phyloP scores from a whole-genome alignment of 257 asterid genomes.

The Przewalskia tangutica region DNA sequence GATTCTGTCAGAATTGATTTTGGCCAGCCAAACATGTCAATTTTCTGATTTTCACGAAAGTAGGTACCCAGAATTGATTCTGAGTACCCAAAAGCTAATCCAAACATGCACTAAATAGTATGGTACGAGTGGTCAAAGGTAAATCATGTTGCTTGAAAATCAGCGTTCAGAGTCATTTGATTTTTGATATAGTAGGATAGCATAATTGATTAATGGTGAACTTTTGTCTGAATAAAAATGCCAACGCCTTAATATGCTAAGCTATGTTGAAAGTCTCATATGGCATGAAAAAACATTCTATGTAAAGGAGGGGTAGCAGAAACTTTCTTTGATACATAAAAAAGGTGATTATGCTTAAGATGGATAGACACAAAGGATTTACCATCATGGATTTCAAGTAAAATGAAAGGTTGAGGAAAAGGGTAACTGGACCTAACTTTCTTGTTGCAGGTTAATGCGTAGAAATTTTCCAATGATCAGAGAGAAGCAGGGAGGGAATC shows the following conservation, averaged over 20 bases:
- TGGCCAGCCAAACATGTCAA: no score
- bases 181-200: neutral
- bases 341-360: neutral
- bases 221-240: no score
- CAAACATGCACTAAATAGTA: no score
- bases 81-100: no score
- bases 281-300: neutral
- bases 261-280: neutral
- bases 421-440: neutral
- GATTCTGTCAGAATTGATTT: no score
- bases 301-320: neutral
- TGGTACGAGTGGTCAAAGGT: neutral
- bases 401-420: neutral
- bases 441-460: neutral
- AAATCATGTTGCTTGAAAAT: neutral
- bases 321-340: neutral
- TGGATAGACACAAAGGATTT: neutral
- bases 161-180: neutral
- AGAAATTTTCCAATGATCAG: neutral
- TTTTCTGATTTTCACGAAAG: no score
- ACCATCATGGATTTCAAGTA: neutral
- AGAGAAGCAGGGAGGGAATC: neutral
- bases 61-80: no score
- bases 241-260: neutral
- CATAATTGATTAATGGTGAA: neutral